Evolutionary conservation across 1,284 basidiomycete genomes (phyloP).

Genomic region (Rhodotorula sp.): DNA sequence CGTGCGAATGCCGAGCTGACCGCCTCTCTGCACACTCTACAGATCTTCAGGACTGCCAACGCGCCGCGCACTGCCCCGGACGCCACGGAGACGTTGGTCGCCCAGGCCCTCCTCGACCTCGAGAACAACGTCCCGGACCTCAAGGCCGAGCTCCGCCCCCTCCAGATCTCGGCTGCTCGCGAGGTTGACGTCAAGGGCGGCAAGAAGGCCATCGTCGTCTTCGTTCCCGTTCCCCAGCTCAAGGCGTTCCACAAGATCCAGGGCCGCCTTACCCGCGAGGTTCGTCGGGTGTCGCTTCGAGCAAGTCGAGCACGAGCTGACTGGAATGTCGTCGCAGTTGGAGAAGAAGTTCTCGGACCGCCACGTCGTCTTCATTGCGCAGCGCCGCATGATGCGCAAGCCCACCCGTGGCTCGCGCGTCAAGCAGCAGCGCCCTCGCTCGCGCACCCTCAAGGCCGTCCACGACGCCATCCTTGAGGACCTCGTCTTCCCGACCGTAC

Average conservation of each 20-base stretch:
- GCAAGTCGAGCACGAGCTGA: not conserved
- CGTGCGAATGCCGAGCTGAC: not conserved
- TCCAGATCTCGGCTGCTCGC: conserved; percentile 96
- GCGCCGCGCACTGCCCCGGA: conserved; percentile 84
- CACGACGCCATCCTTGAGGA: conserved; percentile 99
- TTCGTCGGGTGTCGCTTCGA: not conserved
- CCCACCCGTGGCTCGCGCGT: conserved; percentile 89
- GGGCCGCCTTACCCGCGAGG: conserved; percentile 57
- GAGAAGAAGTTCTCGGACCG: conserved; percentile 99
- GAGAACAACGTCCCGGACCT: conserved; percentile 98
- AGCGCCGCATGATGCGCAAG: conserved; percentile 97
- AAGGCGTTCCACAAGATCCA: conserved; percentile 99
- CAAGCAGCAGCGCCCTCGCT: conserved; percentile 94
- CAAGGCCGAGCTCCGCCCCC: conserved; percentile 88
- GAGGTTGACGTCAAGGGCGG: conserved; percentile 99
- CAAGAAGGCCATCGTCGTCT: conserved; percentile 99
- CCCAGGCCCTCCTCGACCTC: conserved; percentile 95
- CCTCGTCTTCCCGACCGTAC: conserved; percentile 90
- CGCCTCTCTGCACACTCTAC: not conserved
- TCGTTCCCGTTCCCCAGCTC: conserved; percentile 94
- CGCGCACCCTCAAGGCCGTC: conserved; percentile 93
- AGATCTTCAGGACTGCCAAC: conserved; percentile 85
- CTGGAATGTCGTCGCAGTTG: conserved; percentile 80
- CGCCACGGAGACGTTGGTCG: conserved; percentile 89
- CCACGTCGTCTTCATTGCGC: conserved; percentile 97